Conservation (phyloP, 768 basidiomycete species). For the Naganishia friedmannii region DNA sequence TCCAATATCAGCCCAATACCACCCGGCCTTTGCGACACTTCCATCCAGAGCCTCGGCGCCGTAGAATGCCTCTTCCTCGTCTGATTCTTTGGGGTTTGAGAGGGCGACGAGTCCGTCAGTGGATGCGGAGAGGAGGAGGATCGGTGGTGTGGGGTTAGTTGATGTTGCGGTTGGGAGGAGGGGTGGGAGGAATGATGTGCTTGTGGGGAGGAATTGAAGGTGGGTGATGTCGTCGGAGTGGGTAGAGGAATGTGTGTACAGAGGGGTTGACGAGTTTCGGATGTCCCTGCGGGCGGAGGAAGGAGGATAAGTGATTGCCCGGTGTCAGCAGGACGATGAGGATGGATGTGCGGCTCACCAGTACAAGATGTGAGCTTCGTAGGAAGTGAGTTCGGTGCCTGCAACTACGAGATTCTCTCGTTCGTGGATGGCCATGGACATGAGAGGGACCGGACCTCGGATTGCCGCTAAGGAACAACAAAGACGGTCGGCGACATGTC, state of each 20-base stretch:
- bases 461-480: constrained; percentile 37
- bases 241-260: constrained; percentile 75
- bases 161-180: constrained; percentile 33
- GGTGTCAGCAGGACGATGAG: constrained; percentile 5
- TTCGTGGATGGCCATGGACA: constrained; percentile 43
- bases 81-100: constrained; percentile 58
- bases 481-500: too few species aligned
- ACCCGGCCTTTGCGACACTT: constrained; percentile 64
- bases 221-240: constrained; percentile 91
- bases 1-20: constrained; percentile 64
- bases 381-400: constrained; percentile 74
- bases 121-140: constrained; percentile 71
- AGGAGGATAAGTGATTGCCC: not conserved
- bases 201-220: constrained; percentile 59
- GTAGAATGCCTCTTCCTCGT: constrained; percentile 81
- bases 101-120: constrained; percentile 75
- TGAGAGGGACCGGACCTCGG: constrained; percentile 43
- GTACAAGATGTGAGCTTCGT: constrained; percentile 72
- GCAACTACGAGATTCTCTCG: constrained; percentile 64
- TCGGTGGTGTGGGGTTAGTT: constrained; percentile 47
- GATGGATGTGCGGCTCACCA: constrained; percentile 56
- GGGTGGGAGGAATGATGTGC: constrained; percentile 38
- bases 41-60: constrained; percentile 75
- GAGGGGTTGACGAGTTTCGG: constrained; percentile 66
- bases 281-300: constrained; percentile 58